A percentile compares a stretch with the other conserved stretches of the same genome.
These are phyloP conservation scores for Globisporangium echinulatum DNA, from an alignment of 352 stramenopile genomes.

Conservation along the genomic window DNA sequence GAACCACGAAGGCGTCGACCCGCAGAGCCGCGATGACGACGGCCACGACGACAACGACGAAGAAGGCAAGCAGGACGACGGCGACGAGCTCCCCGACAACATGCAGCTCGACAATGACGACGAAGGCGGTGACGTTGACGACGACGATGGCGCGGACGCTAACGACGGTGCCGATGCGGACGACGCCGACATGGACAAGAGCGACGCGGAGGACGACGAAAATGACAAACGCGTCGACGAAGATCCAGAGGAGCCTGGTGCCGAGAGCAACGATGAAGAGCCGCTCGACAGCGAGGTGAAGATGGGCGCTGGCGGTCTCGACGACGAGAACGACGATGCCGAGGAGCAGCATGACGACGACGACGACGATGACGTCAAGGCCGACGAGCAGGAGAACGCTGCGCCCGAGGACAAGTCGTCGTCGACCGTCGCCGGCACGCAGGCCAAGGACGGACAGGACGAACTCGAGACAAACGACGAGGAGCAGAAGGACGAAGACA, in stretches of 20 bases:
- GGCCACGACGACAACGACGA: constrained; percentile 41
- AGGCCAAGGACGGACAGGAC: constrained; percentile 80
- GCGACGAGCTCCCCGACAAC: constrained; percentile 73
- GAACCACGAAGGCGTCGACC: constrained; percentile 55
- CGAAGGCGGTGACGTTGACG: constrained; percentile 29
- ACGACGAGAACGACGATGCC: constrained; percentile 67
- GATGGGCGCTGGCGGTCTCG: constrained; percentile 59
- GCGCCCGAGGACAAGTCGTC: constrained; percentile 32
- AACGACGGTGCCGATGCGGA: constrained; percentile 36
- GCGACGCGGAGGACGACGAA: constrained; percentile 29
- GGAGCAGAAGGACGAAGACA: constrained; percentile 26
- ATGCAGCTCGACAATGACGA: constrained; percentile 79
- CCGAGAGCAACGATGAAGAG: constrained; percentile 43
- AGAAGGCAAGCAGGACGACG: constrained; percentile 47
- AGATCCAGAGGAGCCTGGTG: constrained; percentile 33
- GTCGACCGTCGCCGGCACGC: constrained; percentile 56
- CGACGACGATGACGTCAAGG: constrained; percentile 46
- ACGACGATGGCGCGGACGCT: constrained; percentile 29
- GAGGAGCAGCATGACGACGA: constrained; percentile 65
- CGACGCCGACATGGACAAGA: constrained; percentile 50
- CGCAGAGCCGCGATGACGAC: constrained; percentile 42
- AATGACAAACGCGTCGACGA: constrained; percentile 35
- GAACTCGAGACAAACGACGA: constrained; percentile 61
- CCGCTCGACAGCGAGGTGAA: constrained; percentile 59
- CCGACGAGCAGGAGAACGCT: constrained; percentile 43